Base-by-base conservation (phyloP, 2,329 filamentous ascomycete species). In the Verticillium isaacii region DNA sequence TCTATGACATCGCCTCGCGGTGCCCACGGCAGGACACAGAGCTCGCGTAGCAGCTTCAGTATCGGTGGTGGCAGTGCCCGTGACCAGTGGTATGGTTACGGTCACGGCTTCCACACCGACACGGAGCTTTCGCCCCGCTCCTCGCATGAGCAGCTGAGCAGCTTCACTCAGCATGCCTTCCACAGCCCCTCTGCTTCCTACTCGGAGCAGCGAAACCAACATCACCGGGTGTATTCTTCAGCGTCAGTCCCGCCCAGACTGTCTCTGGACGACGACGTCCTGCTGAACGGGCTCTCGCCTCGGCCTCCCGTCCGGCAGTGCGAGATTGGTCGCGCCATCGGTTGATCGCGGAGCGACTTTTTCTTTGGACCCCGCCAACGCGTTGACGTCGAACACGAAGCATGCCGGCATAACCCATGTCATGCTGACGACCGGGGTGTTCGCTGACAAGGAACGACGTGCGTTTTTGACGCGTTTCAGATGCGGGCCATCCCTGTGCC, bases 291-390 rank as follows among this genome's bases (percentile, higher is more conserved):
- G 2, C 70, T 84, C 5, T 82, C 82, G 23, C 81, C 83, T 2
- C 78, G 80, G 9, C 81, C 82, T 14, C 69, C 78, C 32, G 71
- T 82, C 58, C 77, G 75, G 61, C 72, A 77, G 61, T 77, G 76
- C 12, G 77, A 80, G 56, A 85, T 85, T 71, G 83, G 83, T 6
- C 76, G 80, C 32, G 83, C 83, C 3, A 80, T 85, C 60, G 82
- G 82, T n/a, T 85, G 75, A 82, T 62, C 52, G n/a, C 19, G 41
- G 19, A 50, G 15, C 39, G 5, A 50, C 1, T 8, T 12, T 11
- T 25, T 50, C 19, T 12, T 5, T 50, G 41, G 2, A 23, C 41
- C 5, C 19, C 41, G 41, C 41, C n/a, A n/a, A n/a, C 7, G 19
- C 19, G 41, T 50, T 50, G 41, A 50, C 1, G 3, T n/a, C 12